Percentiles rank a stretch among this genome's conserved stretches.
These are phyloP conservation scores for Globisporangium cederbergense DNA, from an alignment of 352 stramenopile genomes.

Conservation along the genomic window DNA sequence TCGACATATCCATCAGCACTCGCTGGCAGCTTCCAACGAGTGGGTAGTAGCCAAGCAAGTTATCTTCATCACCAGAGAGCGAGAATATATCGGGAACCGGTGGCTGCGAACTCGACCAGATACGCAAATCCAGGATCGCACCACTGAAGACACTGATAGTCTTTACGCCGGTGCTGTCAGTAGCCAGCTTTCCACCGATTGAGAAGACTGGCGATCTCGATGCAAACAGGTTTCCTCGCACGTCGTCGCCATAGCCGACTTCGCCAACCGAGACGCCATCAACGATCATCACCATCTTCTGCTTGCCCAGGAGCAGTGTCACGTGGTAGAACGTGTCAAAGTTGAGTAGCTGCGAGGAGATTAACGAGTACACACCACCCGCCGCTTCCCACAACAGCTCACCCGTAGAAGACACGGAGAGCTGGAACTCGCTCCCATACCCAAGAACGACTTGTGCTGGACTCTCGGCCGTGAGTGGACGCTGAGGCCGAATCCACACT, in stretches of 20 bases:
- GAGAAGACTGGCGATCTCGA: slow-evolving; percentile 33
- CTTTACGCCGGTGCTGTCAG: slow-evolving; percentile 22
- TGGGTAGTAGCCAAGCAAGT: slow-evolving; percentile 72
- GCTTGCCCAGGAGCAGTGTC: slow-evolving; percentile 43
- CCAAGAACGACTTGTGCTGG: slow-evolving; percentile 49
- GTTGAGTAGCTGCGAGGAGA: slow-evolving; percentile 31
- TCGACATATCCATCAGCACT: slow-evolving; percentile 65
- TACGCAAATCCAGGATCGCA: slow-evolving; percentile 59
- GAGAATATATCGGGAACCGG: slow-evolving; percentile 9
- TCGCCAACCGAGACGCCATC: slow-evolving; percentile 40
- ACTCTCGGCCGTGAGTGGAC: slow-evolving; percentile 6
- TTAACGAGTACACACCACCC: slow-evolving; percentile 32
- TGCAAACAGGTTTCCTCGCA: slow-evolving; percentile 25
- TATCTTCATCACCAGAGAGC: slow-evolving; percentile 35
- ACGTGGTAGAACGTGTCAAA: slow-evolving; percentile 63
- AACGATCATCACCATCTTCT: slow-evolving; percentile 39
- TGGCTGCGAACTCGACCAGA: slow-evolving; percentile 47
- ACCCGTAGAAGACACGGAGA: slow-evolving; percentile 35
- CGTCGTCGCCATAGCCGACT: slow-evolving; percentile 19
- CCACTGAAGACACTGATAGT: slow-evolving; percentile 49
- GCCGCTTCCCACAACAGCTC: slow-evolving; percentile 54
- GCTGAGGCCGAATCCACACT: slow-evolving; percentile 55
- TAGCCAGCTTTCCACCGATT: slow-evolving; percentile 48
- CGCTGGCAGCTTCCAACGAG: slow-evolving; percentile 61
- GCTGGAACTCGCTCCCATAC: slow-evolving; percentile 58